These are phyloP conservation scores for Citrus reticulata DNA, from an alignment of 345 rosid species.

Conservation along the genomic window DNA sequence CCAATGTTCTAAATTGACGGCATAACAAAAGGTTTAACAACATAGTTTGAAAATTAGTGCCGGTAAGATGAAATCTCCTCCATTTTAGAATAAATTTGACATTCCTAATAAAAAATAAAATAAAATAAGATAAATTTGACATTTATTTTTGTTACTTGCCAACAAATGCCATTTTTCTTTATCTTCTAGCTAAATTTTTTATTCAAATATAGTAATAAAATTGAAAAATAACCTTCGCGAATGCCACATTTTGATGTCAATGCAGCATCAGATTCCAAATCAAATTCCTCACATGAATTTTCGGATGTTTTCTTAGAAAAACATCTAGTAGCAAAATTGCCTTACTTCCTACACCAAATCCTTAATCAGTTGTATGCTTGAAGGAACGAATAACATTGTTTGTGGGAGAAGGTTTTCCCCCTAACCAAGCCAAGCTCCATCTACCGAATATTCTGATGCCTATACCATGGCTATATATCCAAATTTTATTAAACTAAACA, in stretches of 20 bases:
- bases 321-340: not conserved
- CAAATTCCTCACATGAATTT: not conserved
- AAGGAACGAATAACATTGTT: constrained; percentile 13
- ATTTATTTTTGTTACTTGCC: too few species aligned
- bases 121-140: too few species aligned
- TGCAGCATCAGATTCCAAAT: not conserved
- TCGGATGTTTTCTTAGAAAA: not conserved
- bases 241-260: not conserved
- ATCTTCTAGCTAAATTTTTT: not conserved
- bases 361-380: not conserved
- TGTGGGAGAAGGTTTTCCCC: not conserved
- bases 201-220: not conserved
- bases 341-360: not conserved
- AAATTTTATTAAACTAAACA: not conserved
- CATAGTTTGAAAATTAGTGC: too few species aligned
- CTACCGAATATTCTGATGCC: not conserved
- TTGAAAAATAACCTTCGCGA: too few species aligned
- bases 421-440: not conserved
- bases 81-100: too few species aligned
- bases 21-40: too few species aligned
- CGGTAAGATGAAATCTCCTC: too few species aligned
- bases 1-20: too few species aligned
- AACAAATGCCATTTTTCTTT: not conserved
- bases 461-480: not conserved
- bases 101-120: too few species aligned